These are phyloP conservation scores for Cylindrotheca closterium DNA, from an alignment of 108 stramenopile genomes.

Conservation along the genomic window DNA sequence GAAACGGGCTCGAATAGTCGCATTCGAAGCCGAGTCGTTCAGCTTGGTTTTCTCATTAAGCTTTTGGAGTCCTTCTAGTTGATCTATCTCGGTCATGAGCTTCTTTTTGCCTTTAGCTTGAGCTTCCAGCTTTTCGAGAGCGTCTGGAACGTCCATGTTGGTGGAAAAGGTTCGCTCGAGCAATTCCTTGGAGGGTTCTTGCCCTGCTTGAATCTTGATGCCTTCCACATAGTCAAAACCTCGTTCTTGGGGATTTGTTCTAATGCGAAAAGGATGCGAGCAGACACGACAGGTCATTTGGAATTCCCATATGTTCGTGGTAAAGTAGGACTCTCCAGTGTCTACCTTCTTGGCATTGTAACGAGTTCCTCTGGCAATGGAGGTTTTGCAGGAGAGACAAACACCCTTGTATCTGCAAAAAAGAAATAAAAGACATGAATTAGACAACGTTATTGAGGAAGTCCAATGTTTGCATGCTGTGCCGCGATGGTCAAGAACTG, in stretches of 20 bases:
- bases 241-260: constrained; percentile 75
- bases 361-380: constrained; percentile 84
- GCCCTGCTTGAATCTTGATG: constrained; percentile 48
- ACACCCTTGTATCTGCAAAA: constrained; percentile 59
- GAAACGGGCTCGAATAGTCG: constrained; percentile 54
- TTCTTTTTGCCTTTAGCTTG: constrained; percentile 39
- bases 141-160: not conserved
- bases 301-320: constrained; percentile 91
- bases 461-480: too few species aligned
- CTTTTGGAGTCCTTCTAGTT: constrained; percentile 44
- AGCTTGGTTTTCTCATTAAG: constrained; percentile 38
- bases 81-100: constrained; percentile 54
- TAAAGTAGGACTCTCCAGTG: constrained; percentile 75
- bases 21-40: constrained; percentile 67
- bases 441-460: not conserved
- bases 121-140: constrained; percentile 50
- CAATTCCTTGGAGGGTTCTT: constrained; percentile 47
- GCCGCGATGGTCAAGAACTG: too few species aligned
- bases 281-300: constrained; percentile 88
- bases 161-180: constrained; percentile 27
- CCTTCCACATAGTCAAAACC: constrained; percentile 78
- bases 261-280: constrained; percentile 64
- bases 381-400: constrained; percentile 69
- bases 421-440: not conserved
- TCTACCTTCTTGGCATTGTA: constrained; percentile 93